A percentile compares a stretch with the other conserved stretches of the same genome.
Conservation (phyloP, 352 stramenopile genomes). For the Phytopythium mirpurense region DNA sequence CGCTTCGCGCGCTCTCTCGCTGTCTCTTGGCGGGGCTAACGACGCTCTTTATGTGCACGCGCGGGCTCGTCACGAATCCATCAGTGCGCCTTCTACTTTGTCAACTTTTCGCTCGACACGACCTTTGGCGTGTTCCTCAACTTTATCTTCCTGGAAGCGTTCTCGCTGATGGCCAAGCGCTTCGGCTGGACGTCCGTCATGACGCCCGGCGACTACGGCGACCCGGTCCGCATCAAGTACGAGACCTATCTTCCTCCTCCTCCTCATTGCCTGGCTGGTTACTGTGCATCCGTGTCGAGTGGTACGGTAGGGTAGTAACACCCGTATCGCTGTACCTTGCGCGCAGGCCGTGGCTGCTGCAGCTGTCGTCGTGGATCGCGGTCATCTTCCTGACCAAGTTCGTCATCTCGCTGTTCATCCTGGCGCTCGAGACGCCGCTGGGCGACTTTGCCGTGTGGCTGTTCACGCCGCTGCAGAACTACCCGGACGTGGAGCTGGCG, state of each 20-base stretch:
- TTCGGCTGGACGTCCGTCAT: slow-evolving; percentile 55
- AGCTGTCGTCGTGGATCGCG: slow-evolving; percentile 73
- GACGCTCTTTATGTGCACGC: too few species aligned
- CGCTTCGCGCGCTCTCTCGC: too few species aligned
- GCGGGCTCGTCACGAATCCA: too few species aligned
- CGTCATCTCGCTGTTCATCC: slow-evolving; percentile 70
- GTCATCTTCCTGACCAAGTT: slow-evolving; percentile 81
- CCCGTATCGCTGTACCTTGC: too few species aligned
- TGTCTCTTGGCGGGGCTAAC: too few species aligned
- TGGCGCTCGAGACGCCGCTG: slow-evolving; percentile 63
- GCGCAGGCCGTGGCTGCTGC: slow-evolving; percentile 63
- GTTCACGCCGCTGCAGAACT: slow-evolving; percentile 59
- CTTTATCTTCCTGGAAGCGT: slow-evolving; percentile 62
- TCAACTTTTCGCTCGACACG: slow-evolving; percentile 87
- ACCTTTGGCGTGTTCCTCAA: slow-evolving; percentile 83
- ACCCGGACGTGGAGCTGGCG: slow-evolving; percentile 68
- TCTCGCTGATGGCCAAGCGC: slow-evolving; percentile 45
- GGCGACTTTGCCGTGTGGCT: slow-evolving; percentile 50
- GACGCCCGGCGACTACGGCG: slow-evolving; percentile 77
- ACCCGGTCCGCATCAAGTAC: slow-evolving; percentile 45
- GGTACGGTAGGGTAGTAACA: too few species aligned
- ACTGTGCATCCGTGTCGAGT: too few species aligned
- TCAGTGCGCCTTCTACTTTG: slow-evolving; percentile 88
- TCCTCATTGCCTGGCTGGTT: neutral
- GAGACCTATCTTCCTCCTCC: neutral